Percentiles rank a stretch among this genome's conserved stretches.
Conservation (phyloP, 495 filamentous ascomycete genomes). For the Penicillium soppii region DNA sequence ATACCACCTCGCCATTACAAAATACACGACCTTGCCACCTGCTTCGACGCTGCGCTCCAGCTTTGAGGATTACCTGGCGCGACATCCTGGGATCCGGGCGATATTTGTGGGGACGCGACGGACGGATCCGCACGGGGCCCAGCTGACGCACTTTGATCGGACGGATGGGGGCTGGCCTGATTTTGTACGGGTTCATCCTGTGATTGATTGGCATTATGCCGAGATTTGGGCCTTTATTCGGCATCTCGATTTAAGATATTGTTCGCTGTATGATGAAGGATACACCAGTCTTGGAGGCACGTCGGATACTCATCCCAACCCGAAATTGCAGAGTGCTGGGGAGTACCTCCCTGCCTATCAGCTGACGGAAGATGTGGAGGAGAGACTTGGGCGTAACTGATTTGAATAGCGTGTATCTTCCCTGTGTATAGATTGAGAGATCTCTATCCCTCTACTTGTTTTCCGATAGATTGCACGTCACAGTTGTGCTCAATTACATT, state of each 20-base stretch:
- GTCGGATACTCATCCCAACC: slow-evolving; percentile 90
- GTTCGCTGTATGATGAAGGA: slow-evolving; percentile 78
- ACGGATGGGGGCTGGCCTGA: slow-evolving; percentile 90
- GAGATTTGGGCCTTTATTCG: slow-evolving; percentile 95
- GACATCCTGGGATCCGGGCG: slow-evolving; percentile 63
- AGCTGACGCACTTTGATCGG: slow-evolving; percentile 73
- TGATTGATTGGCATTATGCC: slow-evolving; percentile 96
- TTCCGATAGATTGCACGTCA: slow-evolving; percentile 17
- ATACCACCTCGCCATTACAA: slow-evolving; percentile 76
- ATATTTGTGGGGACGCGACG: slow-evolving; percentile 91
- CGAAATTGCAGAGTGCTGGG: slow-evolving; percentile 53
- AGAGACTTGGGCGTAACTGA: slow-evolving; percentile 77
- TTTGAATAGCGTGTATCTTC: slow-evolving; percentile 4
- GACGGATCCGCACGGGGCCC: slow-evolving; percentile 86
- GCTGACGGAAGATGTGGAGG: slow-evolving; percentile 77
- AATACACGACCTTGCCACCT: slow-evolving; percentile 63
- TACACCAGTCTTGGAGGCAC: slow-evolving; percentile 87
- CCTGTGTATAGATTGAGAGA: slow-evolving; percentile 14
- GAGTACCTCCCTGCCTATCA: slow-evolving; percentile 83
- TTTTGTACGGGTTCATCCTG: slow-evolving; percentile 91
- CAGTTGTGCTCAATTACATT: not conserved
- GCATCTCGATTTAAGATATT: slow-evolving; percentile 74
- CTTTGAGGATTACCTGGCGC: slow-evolving; percentile 72
- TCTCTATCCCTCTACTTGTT: not conserved
- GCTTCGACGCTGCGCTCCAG: slow-evolving; percentile 54